A percentile compares a stretch with the other conserved stretches of the same genome.
phyloP scores from a whole-genome alignment of 441 rosid species.

The Lagerstroemia fauriei region DNA sequence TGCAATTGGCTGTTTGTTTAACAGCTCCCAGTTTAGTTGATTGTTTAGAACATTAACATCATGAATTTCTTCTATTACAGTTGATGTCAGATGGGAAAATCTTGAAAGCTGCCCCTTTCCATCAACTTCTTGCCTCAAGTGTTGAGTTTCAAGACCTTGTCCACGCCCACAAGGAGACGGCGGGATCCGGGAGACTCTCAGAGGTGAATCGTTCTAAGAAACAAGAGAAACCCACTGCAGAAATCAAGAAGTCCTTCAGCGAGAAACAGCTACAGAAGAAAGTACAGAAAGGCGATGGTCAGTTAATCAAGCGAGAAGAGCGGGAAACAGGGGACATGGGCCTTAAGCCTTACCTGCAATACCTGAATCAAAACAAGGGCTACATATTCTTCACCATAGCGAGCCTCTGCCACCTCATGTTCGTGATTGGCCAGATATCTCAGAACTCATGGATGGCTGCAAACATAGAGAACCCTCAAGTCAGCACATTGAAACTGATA shows the following conservation, averaged over 20 bases:
- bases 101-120: slow-evolving; percentile 67
- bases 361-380: slow-evolving; percentile 79
- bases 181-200: slow-evolving; percentile 66
- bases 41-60: neutral
- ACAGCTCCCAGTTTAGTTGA: neutral
- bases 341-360: slow-evolving; percentile 65
- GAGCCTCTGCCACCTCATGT: slow-evolving; percentile 47
- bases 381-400: slow-evolving; percentile 61
- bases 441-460: slow-evolving; percentile 97
- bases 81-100: slow-evolving; percentile 91
- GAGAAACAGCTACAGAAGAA: slow-evolving; percentile 40
- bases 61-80: slow-evolving; percentile 38
- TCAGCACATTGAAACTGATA: slow-evolving; percentile 63
- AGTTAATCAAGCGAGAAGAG: slow-evolving; percentile 80
- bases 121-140: slow-evolving; percentile 63
- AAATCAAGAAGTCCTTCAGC: slow-evolving; percentile 53
- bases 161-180: slow-evolving; percentile 90
- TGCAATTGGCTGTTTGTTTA: slow-evolving; percentile 6
- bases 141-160: slow-evolving; percentile 82
- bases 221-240: slow-evolving; percentile 38
- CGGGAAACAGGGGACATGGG: slow-evolving; percentile 84
- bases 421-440: slow-evolving; percentile 60
- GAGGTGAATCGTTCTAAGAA: slow-evolving; percentile 41
- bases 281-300: slow-evolving; percentile 50
- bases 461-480: slow-evolving; percentile 71